A percentile compares a stretch with the other conserved stretches of the same genome.
Evolutionary conservation across 2,329 filamentous ascomycete genomes (phyloP).

Genomic region (Fusarium concolor): DNA sequence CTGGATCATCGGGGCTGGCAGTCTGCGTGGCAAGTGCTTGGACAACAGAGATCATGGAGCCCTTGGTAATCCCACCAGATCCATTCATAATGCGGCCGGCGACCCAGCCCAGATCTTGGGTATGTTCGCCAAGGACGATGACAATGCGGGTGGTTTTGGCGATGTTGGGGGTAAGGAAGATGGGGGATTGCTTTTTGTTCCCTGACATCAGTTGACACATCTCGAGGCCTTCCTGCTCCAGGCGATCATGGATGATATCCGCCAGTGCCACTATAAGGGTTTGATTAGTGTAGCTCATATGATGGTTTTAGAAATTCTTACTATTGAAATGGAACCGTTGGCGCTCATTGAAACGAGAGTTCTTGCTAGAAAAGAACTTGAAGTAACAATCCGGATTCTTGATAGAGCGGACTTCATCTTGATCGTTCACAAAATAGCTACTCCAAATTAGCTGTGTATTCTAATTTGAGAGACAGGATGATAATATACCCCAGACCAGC

Average conservation of each 20-base stretch:
- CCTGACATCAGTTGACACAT: constrained; percentile 62
- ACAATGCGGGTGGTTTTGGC: constrained; percentile 70
- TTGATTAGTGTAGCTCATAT: neutral
- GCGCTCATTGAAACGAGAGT: constrained; percentile 80
- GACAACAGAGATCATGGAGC: constrained; percentile 76
- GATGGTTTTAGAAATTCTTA: constrained; percentile 52
- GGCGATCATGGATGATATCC: constrained; percentile 69
- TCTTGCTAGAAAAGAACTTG: constrained; percentile 78
- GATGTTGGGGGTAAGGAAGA: constrained; percentile 70
- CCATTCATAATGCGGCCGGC: constrained; percentile 75
- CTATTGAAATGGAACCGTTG: constrained; percentile 81
- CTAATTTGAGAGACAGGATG: neutral
- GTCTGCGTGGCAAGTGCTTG: constrained; percentile 55
- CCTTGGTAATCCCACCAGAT: constrained; percentile 73
- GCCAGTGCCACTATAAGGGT: constrained; percentile 69
- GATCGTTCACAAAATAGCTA: constrained; percentile 82
- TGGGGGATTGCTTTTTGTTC: constrained; percentile 71
- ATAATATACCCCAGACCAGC: constrained; percentile 76
- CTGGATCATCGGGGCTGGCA: constrained; percentile 49
- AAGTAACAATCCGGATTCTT: constrained; percentile 76
- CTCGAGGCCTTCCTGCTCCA: constrained; percentile 69
- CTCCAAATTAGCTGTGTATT: neutral
- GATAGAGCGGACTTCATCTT: constrained; percentile 80
- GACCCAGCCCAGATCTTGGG: constrained; percentile 79
- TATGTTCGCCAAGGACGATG: constrained; percentile 78